A percentile compares a stretch with the other conserved stretches of the same genome.
phyloP scores from a whole-genome alignment of 805 yeast species.

The Candida pseudofarinosa region DNA sequence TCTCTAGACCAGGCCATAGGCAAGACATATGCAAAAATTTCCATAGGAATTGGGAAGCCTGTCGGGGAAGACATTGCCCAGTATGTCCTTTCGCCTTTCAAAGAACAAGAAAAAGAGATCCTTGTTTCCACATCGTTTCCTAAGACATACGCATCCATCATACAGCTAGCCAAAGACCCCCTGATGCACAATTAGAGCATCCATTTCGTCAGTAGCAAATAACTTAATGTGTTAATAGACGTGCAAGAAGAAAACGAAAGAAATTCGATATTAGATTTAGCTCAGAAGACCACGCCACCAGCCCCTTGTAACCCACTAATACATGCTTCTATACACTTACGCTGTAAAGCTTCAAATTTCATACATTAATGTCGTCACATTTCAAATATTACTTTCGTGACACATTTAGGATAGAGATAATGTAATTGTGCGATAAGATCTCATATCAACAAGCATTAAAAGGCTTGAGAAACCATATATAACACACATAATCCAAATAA shows the following conservation, averaged over 20 bases:
- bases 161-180: background rate
- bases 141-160: background rate
- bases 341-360: no score
- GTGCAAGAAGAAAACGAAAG: no score
- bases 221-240: no score
- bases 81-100: conserved; percentile 60
- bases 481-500: background rate
- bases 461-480: background rate
- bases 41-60: conserved; percentile 78
- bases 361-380: no score
- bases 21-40: conserved; percentile 56
- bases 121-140: background rate
- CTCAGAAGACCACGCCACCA: no score
- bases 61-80: conserved; percentile 48
- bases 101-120: conserved; percentile 36
- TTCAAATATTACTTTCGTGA: background rate
- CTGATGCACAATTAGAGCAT: no score
- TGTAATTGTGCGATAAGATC: conserved; percentile 6
- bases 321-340: no score
- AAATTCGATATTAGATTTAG: no score
- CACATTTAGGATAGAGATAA: background rate
- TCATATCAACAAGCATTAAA: background rate
- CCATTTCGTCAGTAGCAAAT: no score
- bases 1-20: conserved; percentile 49
- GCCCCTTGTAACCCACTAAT: no score